Evolutionary conservation across 2,329 filamentous ascomycete species (phyloP).

Genomic region (Neonectria coccinea): DNA sequence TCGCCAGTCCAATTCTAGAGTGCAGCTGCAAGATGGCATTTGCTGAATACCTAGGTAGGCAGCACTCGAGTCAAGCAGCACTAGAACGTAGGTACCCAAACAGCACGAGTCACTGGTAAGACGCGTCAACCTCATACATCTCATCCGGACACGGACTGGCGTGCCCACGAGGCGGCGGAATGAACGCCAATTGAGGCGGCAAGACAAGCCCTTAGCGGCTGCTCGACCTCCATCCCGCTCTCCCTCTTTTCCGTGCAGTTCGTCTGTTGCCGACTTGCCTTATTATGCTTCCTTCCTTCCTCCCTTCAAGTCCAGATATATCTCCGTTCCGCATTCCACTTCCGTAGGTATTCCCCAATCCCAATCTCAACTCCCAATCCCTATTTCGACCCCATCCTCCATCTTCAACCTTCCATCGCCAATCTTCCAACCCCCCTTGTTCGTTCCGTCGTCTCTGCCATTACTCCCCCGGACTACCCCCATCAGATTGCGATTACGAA

Average conservation of each 20-base stretch:
- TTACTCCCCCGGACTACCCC: neutral
- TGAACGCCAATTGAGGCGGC: slow-evolving; percentile 38
- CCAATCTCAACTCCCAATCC: slow-evolving; percentile 13
- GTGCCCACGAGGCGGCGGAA: slow-evolving; percentile 30
- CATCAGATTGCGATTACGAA: neutral
- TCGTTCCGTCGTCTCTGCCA: neutral
- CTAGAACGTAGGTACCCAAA: slow-evolving; percentile 1
- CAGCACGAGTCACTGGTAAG: neutral
- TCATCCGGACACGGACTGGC: slow-evolving; percentile 19
- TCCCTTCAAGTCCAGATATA: slow-evolving; percentile 1
- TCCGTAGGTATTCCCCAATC: slow-evolving; percentile 11
- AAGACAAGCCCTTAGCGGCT: slow-evolving; percentile 41
- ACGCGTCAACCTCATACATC: slow-evolving; percentile 17
- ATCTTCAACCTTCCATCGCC: neutral
- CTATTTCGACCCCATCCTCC: neutral
- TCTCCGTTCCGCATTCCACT: slow-evolving; percentile 1
- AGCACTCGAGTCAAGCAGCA: slow-evolving; percentile 6
- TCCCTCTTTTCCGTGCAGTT: slow-evolving; percentile 17
- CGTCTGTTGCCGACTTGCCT: slow-evolving; percentile 7
- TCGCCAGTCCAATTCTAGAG: neutral
- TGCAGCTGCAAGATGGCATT: neutral
- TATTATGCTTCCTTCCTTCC: slow-evolving; percentile 1
- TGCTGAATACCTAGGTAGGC: neutral
- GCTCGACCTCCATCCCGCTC: slow-evolving; percentile 38
- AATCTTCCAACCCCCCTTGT: neutral